These are phyloP conservation scores for Talaromyces sp. DNA, from an alignment of 2,329 filamentous ascomycete species.

Conservation along the genomic window DNA sequence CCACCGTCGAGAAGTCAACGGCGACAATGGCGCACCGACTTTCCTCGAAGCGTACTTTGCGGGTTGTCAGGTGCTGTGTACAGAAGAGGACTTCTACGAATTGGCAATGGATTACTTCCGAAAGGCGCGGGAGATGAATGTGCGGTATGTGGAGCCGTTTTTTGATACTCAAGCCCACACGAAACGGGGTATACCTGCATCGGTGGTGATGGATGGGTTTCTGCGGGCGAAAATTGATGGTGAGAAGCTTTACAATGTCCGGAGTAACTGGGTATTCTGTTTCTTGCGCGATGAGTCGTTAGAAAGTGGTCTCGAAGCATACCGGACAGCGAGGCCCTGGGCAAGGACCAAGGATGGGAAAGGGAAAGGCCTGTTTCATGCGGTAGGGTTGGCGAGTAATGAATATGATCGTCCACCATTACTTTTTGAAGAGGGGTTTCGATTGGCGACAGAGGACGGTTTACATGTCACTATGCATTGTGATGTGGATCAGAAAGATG, in stretches of 20 bases:
- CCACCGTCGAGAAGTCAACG: slow-evolving; percentile 35
- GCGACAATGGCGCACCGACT: slow-evolving; percentile 25
- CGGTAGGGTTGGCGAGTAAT: slow-evolving; percentile 46
- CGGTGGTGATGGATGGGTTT: slow-evolving; percentile 34
- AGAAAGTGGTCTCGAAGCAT: slow-evolving; percentile 37
- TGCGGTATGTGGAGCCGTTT: slow-evolving; percentile 40
- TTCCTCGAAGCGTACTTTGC: slow-evolving; percentile 28
- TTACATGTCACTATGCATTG: slow-evolving; percentile 46
- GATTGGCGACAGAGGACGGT: slow-evolving; percentile 1
- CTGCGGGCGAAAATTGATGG: slow-evolving; percentile 30
- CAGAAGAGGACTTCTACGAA: slow-evolving; percentile 37
- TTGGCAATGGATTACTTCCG: slow-evolving; percentile 38
- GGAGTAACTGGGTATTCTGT: slow-evolving; percentile 39
- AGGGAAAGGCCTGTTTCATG: slow-evolving; percentile 41
- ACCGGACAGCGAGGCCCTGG: slow-evolving; percentile 36
- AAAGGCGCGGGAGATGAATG: slow-evolving; percentile 32
- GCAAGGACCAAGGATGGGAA: slow-evolving; percentile 11
- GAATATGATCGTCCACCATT: slow-evolving; percentile 43
- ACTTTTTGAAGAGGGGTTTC: slow-evolving; percentile 43
- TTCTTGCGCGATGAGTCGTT: slow-evolving; percentile 40
- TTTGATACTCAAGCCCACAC: slow-evolving; percentile 44
- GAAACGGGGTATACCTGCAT: slow-evolving; percentile 29
- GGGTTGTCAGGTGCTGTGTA: slow-evolving; percentile 24
- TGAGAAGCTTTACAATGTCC: slow-evolving; percentile 23
- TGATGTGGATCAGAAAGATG: slow-evolving; percentile 49